These are phyloP conservation scores for Pseudogymnoascus sp. DNA, from an alignment of 2,329 filamentous ascomycete genomes.

Conservation along the genomic window DNA sequence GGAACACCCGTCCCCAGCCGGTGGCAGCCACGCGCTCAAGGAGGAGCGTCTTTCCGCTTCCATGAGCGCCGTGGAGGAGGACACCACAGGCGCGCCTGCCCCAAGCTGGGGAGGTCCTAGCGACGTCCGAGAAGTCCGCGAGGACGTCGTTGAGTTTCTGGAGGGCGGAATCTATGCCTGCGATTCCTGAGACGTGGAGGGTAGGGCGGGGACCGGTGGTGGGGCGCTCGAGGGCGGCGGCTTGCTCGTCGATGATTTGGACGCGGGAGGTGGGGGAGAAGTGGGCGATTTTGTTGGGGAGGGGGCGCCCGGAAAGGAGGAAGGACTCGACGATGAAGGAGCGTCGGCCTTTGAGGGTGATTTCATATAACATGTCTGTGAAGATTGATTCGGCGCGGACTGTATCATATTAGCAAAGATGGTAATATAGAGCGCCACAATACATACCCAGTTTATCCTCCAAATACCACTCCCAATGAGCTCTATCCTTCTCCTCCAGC, in stretches of 20 bases:
- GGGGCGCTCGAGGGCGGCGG: conserved; percentile 20
- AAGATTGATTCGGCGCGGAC: conserved; percentile 61
- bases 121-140: conserved; percentile 40
- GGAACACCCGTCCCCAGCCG: conserved; percentile 64
- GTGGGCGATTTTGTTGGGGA: conserved; percentile 36
- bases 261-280: conserved; percentile 22
- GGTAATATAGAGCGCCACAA: neutral
- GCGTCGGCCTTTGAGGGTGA: conserved; percentile 48
- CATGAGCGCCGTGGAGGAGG: conserved; percentile 67
- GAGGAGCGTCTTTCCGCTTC: conserved; percentile 77
- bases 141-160: conserved; percentile 61
- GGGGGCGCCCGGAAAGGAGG: conserved; percentile 37
- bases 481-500: conserved; percentile 30
- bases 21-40: conserved; percentile 59
- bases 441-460: conserved; percentile 35
- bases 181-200: conserved; percentile 49
- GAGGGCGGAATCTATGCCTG: conserved; percentile 60
- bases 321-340: conserved; percentile 57
- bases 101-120: conserved; percentile 22
- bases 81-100: conserved; percentile 31
- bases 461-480: conserved; percentile 42
- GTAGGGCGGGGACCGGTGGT: conserved; percentile 17
- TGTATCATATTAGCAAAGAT: conserved; percentile 27
- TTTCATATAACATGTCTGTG: conserved; percentile 62
- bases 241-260: conserved; percentile 19